Conservation (phyloP, 164 flowering plant species). For the Annona squamosa region DNA sequence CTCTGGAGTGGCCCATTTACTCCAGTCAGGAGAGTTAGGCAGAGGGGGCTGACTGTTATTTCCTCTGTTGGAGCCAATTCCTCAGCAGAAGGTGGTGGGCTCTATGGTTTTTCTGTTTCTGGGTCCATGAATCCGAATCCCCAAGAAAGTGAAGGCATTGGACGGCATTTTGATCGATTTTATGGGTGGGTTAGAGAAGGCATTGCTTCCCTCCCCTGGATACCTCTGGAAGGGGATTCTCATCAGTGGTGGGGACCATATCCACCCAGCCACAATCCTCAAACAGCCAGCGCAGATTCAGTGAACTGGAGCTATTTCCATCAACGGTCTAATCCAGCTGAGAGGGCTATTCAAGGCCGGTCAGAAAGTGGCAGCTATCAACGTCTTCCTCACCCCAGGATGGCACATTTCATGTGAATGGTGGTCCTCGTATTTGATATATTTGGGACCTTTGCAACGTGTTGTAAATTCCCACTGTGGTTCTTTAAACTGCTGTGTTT, state of each 20-base stretch:
- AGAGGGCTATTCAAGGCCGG: constrained; percentile 10
- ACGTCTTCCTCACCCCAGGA: constrained; percentile 8
- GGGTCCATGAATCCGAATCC: constrained; percentile 9
- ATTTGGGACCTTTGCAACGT: background rate
- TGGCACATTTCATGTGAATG: constrained; percentile 14
- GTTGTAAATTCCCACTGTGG: constrained; percentile 8
- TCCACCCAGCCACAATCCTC: constrained; percentile 12
- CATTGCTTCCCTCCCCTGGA: constrained; percentile 14
- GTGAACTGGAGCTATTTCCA: constrained; percentile 10
- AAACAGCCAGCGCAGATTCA: constrained; percentile 8
- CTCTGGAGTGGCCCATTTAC: constrained; percentile 8
- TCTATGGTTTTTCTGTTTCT: constrained; percentile 10
- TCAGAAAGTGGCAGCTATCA: constrained; percentile 8
- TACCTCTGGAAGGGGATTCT: constrained; percentile 11
- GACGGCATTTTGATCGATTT: constrained; percentile 11
- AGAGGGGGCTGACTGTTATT: constrained; percentile 8
- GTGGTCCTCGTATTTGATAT: background rate
- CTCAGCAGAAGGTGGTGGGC: constrained; percentile 3
- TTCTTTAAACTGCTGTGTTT: constrained; percentile 10
- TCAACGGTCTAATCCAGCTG: background rate
- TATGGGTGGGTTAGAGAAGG: constrained; percentile 16
- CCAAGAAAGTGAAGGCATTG: constrained; percentile 8
- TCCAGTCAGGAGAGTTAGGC: constrained; percentile 8
- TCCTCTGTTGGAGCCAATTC: constrained; percentile 8
- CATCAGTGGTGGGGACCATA: constrained; percentile 13